Evolutionary conservation across 1,284 basidiomycete species (phyloP), one percentile per base, ranked within the genome.

Genomic region (Trametes hirsuta): DNA sequence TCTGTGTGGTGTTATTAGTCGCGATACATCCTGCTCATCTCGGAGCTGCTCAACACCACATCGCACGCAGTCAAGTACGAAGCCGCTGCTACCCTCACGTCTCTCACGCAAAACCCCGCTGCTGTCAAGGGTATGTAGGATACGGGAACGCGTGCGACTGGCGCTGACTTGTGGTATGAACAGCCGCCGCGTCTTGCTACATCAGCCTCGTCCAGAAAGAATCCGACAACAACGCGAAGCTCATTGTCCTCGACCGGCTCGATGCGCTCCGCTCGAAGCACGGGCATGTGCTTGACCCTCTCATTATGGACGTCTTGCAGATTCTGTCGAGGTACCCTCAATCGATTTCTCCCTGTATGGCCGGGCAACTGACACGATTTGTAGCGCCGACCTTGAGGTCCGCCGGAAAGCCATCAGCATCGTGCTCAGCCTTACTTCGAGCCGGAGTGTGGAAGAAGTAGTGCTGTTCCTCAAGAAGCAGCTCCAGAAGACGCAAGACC

Each of bases 201-300:
- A 94, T 98, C 69, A 93, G 89, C 69, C 87, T 99, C 57, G 89
- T 96, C 59, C 84, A 93, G 72, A 97, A 96, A 78, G 96, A 98
- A 77, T 95, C 95, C 1, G 97, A 98, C 80, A 99, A 99, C 81
- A 99, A 99, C 69, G 97, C 98, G 76, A 99, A 99, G 78, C 86
- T 99, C 59, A 99, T 99, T 66, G 97, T 99, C 10, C 84, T 99
- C 36, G 94, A 97, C 72, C 88, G 97, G 48, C 87, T 99, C 46
- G 94, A 98, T 58, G 77, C 77, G 24, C 83, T 99, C 18, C 87
- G 94, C 37, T 80, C 87, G 30, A 94, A 91, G 72, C 95, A 98
- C 75, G 95, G 94, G 37, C 93, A 94, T 72, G 89, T 98, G 51
- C 80, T 99, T 48, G 95, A 99, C 73, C 83, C 89, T 8, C 85